Conservation (phyloP, 2,329 filamentous ascomycete genomes). For the Cladosporium sp. region DNA sequence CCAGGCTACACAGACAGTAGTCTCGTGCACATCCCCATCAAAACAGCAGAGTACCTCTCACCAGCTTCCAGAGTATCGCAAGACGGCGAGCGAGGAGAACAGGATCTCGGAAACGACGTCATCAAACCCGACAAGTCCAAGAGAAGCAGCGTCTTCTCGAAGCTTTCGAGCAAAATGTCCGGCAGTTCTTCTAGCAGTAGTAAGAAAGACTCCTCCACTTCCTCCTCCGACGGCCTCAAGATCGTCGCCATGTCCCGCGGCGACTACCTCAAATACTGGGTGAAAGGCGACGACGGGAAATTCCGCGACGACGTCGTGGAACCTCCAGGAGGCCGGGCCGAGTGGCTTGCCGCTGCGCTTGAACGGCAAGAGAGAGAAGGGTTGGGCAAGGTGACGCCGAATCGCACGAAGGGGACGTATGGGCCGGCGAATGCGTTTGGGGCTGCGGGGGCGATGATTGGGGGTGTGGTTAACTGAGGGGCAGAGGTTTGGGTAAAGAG, state of each 20-base stretch:
- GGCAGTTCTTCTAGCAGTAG: background rate
- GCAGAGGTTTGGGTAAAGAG: background rate
- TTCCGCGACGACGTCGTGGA: slow-evolving; percentile 16
- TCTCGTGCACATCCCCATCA: slow-evolving; percentile 21
- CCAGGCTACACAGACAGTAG: slow-evolving; percentile 20
- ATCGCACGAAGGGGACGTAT: background rate
- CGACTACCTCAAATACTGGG: slow-evolving; percentile 22
- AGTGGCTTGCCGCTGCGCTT: slow-evolving; percentile 16
- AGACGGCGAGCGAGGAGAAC: background rate
- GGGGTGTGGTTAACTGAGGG: background rate
- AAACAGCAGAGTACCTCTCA: slow-evolving; percentile 6
- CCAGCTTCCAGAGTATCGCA: too few species aligned
- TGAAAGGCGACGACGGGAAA: slow-evolving; percentile 19
- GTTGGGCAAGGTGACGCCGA: background rate
- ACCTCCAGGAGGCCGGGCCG: slow-evolving; percentile 17
- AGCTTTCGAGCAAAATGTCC: background rate
- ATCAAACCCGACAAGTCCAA: background rate
- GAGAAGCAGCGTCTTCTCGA: slow-evolving; percentile 2
- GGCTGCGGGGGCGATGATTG: background rate
- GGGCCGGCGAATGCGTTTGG: background rate
- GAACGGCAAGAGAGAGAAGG: slow-evolving; percentile 10
- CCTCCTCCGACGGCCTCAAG: slow-evolving; percentile 15
- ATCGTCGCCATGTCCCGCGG: slow-evolving; percentile 19
- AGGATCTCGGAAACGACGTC: background rate
- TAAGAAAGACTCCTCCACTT: slow-evolving; percentile 5